Evolutionary conservation across 2,329 filamentous ascomycete genomes (phyloP).

Genomic region (Dissoconium aciculare): DNA sequence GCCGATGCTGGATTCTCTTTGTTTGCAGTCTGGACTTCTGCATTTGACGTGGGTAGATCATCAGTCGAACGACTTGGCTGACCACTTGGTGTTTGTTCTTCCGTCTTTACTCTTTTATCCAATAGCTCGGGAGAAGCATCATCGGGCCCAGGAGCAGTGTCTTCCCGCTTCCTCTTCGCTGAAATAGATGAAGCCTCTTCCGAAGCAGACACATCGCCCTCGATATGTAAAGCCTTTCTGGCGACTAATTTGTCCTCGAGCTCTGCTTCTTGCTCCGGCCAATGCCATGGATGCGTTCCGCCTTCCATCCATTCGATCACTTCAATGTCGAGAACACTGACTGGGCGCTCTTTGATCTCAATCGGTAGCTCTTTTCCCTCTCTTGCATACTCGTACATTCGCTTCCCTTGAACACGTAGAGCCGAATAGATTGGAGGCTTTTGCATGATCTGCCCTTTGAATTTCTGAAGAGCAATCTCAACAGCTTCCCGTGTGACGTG

Average conservation of each 20-base stretch:
- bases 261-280: conserved; percentile 66
- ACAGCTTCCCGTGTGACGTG: conserved; percentile 69
- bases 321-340: conserved; percentile 64
- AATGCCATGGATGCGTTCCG: conserved; percentile 62
- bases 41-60: too few species aligned
- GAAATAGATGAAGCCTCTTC: conserved; percentile 10
- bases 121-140: conserved; percentile 10
- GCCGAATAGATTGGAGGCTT: conserved; percentile 87
- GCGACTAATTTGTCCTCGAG: conserved; percentile 61
- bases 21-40: neutral
- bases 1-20: neutral
- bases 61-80: neutral
- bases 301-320: conserved; percentile 72
- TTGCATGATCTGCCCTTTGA: conserved; percentile 74
- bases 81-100: too few species aligned
- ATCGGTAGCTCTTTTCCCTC: conserved; percentile 75
- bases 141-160: conserved; percentile 3
- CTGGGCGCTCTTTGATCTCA: conserved; percentile 66
- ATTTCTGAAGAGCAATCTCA: conserved; percentile 58
- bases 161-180: conserved; percentile 21
- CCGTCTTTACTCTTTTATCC: conserved; percentile 27
- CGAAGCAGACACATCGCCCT: conserved; percentile 16
- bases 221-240: conserved; percentile 43
- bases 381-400: conserved; percentile 87
- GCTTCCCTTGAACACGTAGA: conserved; percentile 83